Base-by-base conservation (phyloP, 352 stramenopile species). In the Phytophthora sp. region DNA sequence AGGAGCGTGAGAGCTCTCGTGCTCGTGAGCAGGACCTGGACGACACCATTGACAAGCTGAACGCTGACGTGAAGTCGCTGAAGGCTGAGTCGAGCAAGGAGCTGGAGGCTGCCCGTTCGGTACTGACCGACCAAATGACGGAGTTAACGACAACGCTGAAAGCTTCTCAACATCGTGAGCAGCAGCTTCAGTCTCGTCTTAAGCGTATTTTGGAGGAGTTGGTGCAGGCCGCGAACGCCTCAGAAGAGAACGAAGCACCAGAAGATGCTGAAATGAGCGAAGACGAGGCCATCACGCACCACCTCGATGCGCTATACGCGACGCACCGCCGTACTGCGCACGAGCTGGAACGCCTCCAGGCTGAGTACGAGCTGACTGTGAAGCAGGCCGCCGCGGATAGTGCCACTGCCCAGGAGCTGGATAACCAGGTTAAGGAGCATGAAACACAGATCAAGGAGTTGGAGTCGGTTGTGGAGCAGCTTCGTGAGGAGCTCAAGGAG, bases 301-400 rank as follows among this genome's bases (percentile, higher is more conserved):
- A 76, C 47, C 55, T 84, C 3, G 50, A 72, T 16, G 57, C 77
- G 27, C 57, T 89, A 24, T 68, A 76, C 24, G 66, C 69, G 26
- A 76, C 69, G 8, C 77, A 84, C 30, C 66, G 63, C 21, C 53
- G 70, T 16, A 76, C 67, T 2, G 50, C 72, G 4, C 52, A 69
- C 21, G 73, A 86, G 44, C 52, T 89, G 20, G 79, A 88, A 26
- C 65, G 66, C 9, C 73, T 88, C 15, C 76, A 85, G 47, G 62
- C 51, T 7, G 74, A 85, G 54, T 79, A 82, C 38, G 79, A 88
- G 24, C 44, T 72, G n/a, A 72, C 66, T 6, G 62, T 78, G 16
- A 70, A 74, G 30, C 73, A 84, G 38, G 65, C 74, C 5, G 42
- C 72, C 7, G 65, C 62, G 1, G 72, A 81, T 18, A 76, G 61